These are phyloP conservation scores for Boletellus emodensis DNA, from an alignment of 768 basidiomycete genomes.

Conservation along the genomic window DNA sequence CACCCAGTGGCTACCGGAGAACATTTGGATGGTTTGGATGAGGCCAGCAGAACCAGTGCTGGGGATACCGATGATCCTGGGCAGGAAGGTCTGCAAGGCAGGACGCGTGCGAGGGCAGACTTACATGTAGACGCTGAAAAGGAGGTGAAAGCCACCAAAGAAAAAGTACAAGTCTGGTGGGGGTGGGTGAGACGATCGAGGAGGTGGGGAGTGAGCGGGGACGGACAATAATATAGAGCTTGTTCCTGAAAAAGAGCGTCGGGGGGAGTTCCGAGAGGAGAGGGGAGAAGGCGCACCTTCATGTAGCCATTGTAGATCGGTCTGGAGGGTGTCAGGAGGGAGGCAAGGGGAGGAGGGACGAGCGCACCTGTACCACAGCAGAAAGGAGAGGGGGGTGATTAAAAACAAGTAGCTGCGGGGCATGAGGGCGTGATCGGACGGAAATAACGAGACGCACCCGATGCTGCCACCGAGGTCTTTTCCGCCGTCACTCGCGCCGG, in stretches of 20 bases:
- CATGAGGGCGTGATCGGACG: constrained; percentile 18
- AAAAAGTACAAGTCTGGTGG: constrained; percentile 88
- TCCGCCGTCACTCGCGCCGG: constrained; percentile 71
- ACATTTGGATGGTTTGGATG: constrained; percentile 88
- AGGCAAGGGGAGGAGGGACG: constrained; percentile 7
- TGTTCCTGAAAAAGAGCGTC: constrained; percentile 61
- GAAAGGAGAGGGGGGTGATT: constrained; percentile 76
- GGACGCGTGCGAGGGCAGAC: constrained; percentile 19
- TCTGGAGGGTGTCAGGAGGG: constrained; percentile 36
- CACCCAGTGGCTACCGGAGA: constrained; percentile 61
- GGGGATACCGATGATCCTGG: constrained; percentile 91
- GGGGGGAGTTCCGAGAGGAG: constrained; percentile 24
- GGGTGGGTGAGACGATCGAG: constrained; percentile 7
- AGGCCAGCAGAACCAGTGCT: constrained; percentile 94
- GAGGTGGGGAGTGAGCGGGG: constrained; percentile 4
- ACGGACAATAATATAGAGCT: constrained; percentile 88
- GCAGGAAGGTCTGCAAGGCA: constrained; percentile 23
- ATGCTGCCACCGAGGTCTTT: constrained; percentile 80
- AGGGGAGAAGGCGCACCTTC: constrained; percentile 56
- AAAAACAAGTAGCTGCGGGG: constrained; percentile 67
- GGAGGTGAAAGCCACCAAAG: constrained; percentile 92
- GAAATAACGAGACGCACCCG: constrained; percentile 47
- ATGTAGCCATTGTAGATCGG: constrained; percentile 97
- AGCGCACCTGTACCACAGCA: constrained; percentile 90
- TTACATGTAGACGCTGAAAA: constrained; percentile 90